Evolutionary conservation across 2,329 filamentous ascomycete genomes (phyloP).

Genomic region (Colletotrichum siamense): DNA sequence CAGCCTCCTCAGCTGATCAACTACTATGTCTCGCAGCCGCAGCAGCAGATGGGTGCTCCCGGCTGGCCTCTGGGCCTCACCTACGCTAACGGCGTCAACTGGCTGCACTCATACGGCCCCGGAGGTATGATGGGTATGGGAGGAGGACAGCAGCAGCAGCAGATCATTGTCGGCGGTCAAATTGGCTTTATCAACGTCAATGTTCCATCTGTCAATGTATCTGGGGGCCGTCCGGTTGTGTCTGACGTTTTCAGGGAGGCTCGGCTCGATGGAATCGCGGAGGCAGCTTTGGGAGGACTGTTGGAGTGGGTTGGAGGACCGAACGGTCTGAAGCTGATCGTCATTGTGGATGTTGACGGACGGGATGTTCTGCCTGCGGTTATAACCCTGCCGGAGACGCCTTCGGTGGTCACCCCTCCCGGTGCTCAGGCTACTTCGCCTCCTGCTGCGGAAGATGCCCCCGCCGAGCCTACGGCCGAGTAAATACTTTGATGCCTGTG

Average conservation of each 20-base stretch:
- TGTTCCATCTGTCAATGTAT: neutral
- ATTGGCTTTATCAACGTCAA: neutral
- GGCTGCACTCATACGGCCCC: slow-evolving; percentile 5
- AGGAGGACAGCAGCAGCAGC: neutral
- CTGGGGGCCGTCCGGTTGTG: neutral
- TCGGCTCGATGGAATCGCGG: neutral
- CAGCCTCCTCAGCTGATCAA: neutral
- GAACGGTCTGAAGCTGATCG: slow-evolving; percentile 4
- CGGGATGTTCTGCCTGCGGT: neutral
- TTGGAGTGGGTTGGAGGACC: slow-evolving; percentile 4
- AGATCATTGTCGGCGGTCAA: neutral
- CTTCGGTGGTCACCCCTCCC: rapidly evolving
- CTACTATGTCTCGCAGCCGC: neutral
- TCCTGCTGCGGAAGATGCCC: neutral
- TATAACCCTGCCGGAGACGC: neutral
- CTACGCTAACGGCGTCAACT: slow-evolving; percentile 2
- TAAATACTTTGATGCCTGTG: too few species aligned
- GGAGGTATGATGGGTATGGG: neutral
- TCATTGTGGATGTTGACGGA: neutral
- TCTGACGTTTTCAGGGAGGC: slow-evolving; percentile 2
- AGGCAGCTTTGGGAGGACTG: neutral
- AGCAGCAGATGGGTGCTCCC: neutral
- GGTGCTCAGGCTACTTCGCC: neutral
- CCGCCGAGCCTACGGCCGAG: neutral
- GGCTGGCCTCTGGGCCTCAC: neutral